These are phyloP conservation scores for Solanum pennellii DNA, from an alignment of 257 asterid species.

Conservation along the genomic window DNA sequence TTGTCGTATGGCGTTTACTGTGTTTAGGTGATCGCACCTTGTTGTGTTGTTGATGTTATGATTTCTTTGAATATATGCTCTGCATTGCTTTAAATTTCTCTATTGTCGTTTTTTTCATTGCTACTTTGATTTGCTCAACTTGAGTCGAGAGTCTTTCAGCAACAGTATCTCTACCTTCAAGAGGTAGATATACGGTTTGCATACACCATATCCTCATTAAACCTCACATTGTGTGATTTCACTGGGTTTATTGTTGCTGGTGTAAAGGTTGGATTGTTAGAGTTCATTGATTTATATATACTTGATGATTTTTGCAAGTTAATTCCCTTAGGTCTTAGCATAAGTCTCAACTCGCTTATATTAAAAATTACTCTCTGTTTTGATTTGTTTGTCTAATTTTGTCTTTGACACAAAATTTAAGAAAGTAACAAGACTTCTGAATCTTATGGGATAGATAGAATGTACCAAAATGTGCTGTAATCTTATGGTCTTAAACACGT, in stretches of 20 bases:
- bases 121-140: neutral
- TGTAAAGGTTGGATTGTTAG: neutral
- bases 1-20: neutral
- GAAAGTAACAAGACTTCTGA: neutral
- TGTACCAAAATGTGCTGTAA: neutral
- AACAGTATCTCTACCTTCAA: neutral
- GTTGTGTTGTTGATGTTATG: neutral
- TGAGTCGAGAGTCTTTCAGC: neutral
- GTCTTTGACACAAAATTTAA: neutral
- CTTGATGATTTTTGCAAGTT: neutral
- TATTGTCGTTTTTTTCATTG: neutral
- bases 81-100: neutral
- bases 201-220: too few species aligned
- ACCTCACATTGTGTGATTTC: neutral
- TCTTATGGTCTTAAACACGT: neutral
- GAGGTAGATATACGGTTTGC: neutral
- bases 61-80: neutral
- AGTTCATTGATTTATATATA: neutral
- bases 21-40: neutral
- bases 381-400: neutral
- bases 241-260: neutral
- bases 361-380: neutral
- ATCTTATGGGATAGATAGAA: neutral
- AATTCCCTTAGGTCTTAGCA: neutral
- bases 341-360: neutral